Evolutionary conservation across 805 yeast species (phyloP).

Genomic region (Lipomyces sp.): DNA sequence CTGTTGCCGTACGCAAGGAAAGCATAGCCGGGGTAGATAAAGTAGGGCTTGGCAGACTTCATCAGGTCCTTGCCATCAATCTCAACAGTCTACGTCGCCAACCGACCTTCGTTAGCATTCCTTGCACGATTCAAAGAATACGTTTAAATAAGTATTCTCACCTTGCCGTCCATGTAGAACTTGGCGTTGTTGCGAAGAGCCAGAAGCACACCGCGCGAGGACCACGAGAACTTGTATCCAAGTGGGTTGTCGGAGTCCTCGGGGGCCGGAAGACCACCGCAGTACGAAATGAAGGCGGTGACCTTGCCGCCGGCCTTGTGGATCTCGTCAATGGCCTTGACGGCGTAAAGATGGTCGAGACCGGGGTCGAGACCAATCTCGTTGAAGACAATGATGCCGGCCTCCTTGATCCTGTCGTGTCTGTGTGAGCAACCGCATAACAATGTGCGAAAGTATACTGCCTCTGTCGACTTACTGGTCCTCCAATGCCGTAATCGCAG

Average conservation of each 20-base stretch:
- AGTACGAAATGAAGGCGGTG: conserved; percentile 89
- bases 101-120: too few relatives aligned
- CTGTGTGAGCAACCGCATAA: neutral
- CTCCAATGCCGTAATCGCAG: conserved; percentile 27
- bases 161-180: conserved; percentile 80
- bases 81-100: conserved; percentile 51
- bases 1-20: conserved; percentile 97
- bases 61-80: conserved; percentile 87
- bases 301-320: conserved; percentile 89
- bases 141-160: neutral
- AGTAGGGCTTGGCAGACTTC: conserved; percentile 93
- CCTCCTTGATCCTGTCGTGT: conserved; percentile 61
- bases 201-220: conserved; percentile 94
- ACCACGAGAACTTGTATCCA: conserved; percentile 99
- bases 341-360: conserved; percentile 96
- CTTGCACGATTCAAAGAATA: neutral
- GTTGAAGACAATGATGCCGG: conserved; percentile 97
- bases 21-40: conserved; percentile 92
- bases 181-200: conserved; percentile 93
- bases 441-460: neutral
- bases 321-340: conserved; percentile 96
- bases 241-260: conserved; percentile 96
- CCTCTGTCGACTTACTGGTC: conserved; percentile 11
- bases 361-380: conserved; percentile 99
- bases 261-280: conserved; percentile 99